Evolutionary conservation across 2,329 filamentous ascomycete species (phyloP).

Genomic region (Microdochium bolleyi): DNA sequence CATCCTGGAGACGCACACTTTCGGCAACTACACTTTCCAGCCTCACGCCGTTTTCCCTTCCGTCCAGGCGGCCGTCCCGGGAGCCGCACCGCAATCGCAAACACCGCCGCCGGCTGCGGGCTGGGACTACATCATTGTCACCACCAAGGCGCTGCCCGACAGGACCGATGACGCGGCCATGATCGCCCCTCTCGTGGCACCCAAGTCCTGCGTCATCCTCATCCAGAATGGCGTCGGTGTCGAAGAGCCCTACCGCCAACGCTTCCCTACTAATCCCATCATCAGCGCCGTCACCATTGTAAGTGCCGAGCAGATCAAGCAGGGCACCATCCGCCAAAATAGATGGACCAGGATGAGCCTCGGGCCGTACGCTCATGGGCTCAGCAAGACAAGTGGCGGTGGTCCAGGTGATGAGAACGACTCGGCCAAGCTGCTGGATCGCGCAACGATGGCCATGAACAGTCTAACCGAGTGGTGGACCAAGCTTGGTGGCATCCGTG

Average conservation of each 20-base stretch:
- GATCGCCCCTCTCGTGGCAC: conserved; percentile 50
- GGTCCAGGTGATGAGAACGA: conserved; percentile 8
- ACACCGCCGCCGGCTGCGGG: conserved; percentile 10
- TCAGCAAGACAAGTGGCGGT: conserved; percentile 18
- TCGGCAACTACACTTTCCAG: conserved; percentile 58
- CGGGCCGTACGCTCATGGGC: conserved; percentile 53
- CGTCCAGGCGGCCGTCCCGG: conserved; percentile 42
- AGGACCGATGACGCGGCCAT: conserved; percentile 51
- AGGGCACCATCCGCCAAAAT: conserved; percentile 60
- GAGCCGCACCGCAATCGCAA: conserved; percentile 3
- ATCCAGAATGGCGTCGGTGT: conserved; percentile 68
- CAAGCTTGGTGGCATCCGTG: conserved; percentile 50
- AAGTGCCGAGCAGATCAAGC: conserved; percentile 56
- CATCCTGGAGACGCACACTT: conserved; percentile 54
- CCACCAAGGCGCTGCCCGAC: conserved; percentile 64
- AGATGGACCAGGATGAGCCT: conserved; percentile 67
- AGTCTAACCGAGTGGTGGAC: conserved; percentile 46
- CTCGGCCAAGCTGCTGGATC: conserved; percentile 18
- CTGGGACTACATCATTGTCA: conserved; percentile 63
- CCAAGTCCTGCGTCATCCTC: conserved; percentile 51
- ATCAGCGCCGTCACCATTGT: conserved; percentile 63
- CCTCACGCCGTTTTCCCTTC: conserved; percentile 56
- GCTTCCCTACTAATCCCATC: conserved; percentile 54
- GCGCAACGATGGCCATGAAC: conserved; percentile 33
- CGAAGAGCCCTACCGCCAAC: conserved; percentile 54